phyloP scores from a whole-genome alignment of 441 rosid species.

The Gossypium gossypioides region DNA sequence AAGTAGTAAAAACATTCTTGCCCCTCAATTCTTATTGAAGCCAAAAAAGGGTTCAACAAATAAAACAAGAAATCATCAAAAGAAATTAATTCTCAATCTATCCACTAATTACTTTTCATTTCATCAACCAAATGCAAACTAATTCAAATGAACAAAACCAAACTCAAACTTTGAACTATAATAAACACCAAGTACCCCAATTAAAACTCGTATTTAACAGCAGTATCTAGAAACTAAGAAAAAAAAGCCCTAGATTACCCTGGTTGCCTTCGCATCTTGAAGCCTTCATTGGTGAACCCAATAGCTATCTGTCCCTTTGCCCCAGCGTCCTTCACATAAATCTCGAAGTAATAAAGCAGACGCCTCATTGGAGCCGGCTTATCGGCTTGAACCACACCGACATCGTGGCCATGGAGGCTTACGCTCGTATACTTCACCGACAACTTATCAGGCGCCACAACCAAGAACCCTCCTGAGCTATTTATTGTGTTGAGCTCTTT shows the following conservation, averaged over 20 bases:
- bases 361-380: constrained; percentile 66
- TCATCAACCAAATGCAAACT: constrained; percentile 4
- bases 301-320: constrained; percentile 65
- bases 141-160: background rate
- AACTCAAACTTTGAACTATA: background rate
- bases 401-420: constrained; percentile 63
- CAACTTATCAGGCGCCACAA: constrained; percentile 62
- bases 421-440: constrained; percentile 53
- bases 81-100: background rate
- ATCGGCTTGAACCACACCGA: constrained; percentile 70
- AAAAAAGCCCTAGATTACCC: background rate
- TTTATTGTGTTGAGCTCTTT: constrained; percentile 76
- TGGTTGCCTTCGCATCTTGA: constrained; percentile 59
- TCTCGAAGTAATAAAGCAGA: constrained; percentile 73
- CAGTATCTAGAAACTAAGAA: background rate
- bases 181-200: background rate
- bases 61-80: background rate
- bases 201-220: background rate
- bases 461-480: constrained; percentile 59
- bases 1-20: background rate
- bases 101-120: background rate
- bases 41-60: background rate
- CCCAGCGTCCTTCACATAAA: constrained; percentile 62
- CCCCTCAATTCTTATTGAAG: background rate
- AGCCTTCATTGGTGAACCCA: constrained; percentile 62